These are phyloP conservation scores for Dendrobium officinale DNA, from an alignment of 106 monocot species.

Conservation along the genomic window DNA sequence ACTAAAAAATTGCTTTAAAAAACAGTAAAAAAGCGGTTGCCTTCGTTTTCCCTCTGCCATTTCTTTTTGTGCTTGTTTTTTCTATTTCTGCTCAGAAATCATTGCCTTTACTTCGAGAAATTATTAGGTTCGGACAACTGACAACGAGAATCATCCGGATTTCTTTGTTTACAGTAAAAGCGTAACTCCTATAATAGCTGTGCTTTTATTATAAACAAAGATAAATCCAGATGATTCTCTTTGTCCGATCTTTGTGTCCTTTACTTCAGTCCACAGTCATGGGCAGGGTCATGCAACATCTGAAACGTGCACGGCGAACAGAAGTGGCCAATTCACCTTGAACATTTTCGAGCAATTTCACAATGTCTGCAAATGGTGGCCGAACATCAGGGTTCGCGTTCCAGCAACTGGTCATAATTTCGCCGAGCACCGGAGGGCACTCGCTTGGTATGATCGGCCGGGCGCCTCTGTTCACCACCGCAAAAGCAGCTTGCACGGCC, in stretches of 20 bases:
- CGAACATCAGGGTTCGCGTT: slow-evolving; percentile 28
- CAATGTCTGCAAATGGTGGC: slow-evolving; percentile 23
- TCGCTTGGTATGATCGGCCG: slow-evolving; percentile 25
- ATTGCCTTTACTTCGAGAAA: not conserved
- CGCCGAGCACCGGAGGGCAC: slow-evolving; percentile 18
- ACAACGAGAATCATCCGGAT: too few species aligned
- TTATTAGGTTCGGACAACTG: too few species aligned
- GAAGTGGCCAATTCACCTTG: slow-evolving; percentile 4
- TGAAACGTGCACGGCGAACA: slow-evolving; percentile 24
- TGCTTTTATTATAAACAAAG: too few species aligned
- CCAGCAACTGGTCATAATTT: slow-evolving; percentile 36
- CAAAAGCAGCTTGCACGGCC: slow-evolving; percentile 32
- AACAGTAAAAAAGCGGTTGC: too few species aligned
- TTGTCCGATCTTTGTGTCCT: too few species aligned
- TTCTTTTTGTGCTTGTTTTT: not conserved
- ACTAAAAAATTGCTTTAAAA: too few species aligned
- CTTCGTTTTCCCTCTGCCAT: not conserved
- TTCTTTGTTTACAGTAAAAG: too few species aligned
- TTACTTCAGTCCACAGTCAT: slow-evolving; percentile 17
- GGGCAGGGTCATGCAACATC: slow-evolving; percentile 27
- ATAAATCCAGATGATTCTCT: too few species aligned
- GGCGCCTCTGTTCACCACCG: slow-evolving; percentile 29
- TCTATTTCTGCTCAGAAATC: not conserved
- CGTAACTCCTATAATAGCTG: too few species aligned
- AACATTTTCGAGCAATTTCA: slow-evolving; percentile 17